Evolutionary conservation across 768 basidiomycete genomes (phyloP).

Genomic region (Naganishia vishniacii): DNA sequence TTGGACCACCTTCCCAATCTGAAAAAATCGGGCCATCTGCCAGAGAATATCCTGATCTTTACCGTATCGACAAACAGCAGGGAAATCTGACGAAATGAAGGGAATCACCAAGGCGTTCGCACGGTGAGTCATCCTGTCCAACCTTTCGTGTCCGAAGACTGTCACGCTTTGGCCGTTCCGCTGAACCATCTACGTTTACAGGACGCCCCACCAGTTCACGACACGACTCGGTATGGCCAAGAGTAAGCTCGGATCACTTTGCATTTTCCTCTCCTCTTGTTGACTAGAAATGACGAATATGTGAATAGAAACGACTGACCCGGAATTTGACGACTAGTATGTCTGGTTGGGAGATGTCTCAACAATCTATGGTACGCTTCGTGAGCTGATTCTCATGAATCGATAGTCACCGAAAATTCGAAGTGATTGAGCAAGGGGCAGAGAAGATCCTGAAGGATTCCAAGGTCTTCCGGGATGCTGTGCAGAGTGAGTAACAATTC

Average conservation of each 20-base stretch:
- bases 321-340: conserved; percentile 79
- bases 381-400: not conserved
- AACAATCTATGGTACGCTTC: conserved; percentile 16
- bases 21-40: too few relatives aligned
- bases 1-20: too few relatives aligned
- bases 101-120: conserved; percentile 70
- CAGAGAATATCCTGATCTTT: not conserved
- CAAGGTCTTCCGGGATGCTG: conserved; percentile 75
- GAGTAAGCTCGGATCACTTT: conserved; percentile 57
- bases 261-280: not conserved
- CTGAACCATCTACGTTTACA: conserved; percentile 38
- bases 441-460: conserved; percentile 92
- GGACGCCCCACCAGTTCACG: conserved; percentile 86
- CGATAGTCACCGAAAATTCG: conserved; percentile 61
- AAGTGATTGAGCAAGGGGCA: conserved; percentile 66
- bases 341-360: conserved; percentile 21
- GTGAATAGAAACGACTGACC: conserved; percentile 67
- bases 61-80: not conserved
- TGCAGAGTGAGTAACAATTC: conserved; percentile 55
- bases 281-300: conserved; percentile 20
- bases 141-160: not conserved
- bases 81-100: conserved; percentile 58
- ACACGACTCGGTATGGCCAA: conserved; percentile 84
- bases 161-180: not conserved
- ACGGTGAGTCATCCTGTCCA: conserved; percentile 54